phyloP scores from a whole-genome alignment of 75 land plant species.

The Pseudotsuga menziesii region DNA sequence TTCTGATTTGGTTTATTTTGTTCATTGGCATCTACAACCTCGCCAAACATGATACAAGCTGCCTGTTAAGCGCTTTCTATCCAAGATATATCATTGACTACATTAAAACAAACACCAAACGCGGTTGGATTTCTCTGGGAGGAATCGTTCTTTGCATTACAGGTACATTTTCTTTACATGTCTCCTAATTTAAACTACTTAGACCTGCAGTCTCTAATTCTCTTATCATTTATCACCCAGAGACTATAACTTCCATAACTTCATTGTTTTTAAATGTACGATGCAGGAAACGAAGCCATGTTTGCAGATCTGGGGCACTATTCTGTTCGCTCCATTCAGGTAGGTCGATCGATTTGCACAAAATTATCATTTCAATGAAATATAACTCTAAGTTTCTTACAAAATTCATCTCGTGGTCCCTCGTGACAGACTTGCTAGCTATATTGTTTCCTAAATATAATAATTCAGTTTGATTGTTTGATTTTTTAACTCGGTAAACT shows the following conservation, averaged over 20 bases:
- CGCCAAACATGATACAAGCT: slow-evolving; percentile 23
- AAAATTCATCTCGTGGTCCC: too few species aligned
- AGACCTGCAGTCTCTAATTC: background rate
- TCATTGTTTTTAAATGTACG: too few species aligned
- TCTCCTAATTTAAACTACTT: background rate
- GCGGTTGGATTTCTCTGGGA: slow-evolving; percentile 48
- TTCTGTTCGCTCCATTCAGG: slow-evolving; percentile 48
- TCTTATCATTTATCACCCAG: background rate
- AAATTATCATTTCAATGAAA: too few species aligned
- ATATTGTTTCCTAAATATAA: too few species aligned
- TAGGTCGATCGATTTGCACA: slow-evolving; percentile 9
- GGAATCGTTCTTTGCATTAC: slow-evolving; percentile 47
- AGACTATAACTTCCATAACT: background rate
- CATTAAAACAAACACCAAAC: slow-evolving; percentile 23
- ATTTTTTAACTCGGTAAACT: too few species aligned
- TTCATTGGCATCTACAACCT: slow-evolving; percentile 39
- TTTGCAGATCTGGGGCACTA: slow-evolving; percentile 78
- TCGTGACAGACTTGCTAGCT: too few species aligned
- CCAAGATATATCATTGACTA: slow-evolving; percentile 32
- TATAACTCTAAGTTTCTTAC: too few species aligned
- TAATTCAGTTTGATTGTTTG: too few species aligned
- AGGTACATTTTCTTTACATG: slow-evolving; percentile 9
- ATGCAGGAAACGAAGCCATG: slow-evolving; percentile 79
- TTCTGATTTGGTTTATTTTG: slow-evolving; percentile 36
- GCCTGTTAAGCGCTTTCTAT: slow-evolving; percentile 23